These are phyloP conservation scores for Sugiyamaella americana DNA, from an alignment of 805 yeast species.

Conservation along the genomic window DNA sequence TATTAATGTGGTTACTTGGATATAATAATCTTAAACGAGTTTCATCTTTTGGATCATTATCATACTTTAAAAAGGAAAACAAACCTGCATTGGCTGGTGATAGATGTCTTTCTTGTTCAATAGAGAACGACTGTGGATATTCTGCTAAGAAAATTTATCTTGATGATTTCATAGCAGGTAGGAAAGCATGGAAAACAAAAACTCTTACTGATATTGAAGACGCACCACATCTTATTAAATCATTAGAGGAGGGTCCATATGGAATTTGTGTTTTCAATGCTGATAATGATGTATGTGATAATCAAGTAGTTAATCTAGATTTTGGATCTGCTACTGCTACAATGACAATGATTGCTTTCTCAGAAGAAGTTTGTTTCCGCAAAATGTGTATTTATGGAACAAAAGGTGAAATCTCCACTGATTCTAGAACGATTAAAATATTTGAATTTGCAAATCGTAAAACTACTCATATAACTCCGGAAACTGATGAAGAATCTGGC, in stretches of 20 bases:
- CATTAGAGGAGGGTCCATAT: constrained; percentile 21
- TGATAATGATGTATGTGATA: constrained; percentile 26
- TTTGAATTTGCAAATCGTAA: constrained; percentile 21
- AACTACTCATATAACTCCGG: constrained; percentile 11
- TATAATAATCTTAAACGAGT: constrained; percentile 19
- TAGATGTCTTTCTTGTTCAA: constrained; percentile 19
- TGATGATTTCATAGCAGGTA: constrained; percentile 17
- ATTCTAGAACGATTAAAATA: constrained; percentile 19
- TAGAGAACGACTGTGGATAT: constrained; percentile 20
- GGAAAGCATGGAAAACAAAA: constrained; percentile 15
- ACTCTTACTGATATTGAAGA: constrained; percentile 23
- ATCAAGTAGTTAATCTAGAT: constrained; percentile 23
- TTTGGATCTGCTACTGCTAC: constrained; percentile 25
- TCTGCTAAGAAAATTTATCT: constrained; percentile 22
- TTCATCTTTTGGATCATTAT: constrained; percentile 22
- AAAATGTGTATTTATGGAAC: constrained; percentile 24
- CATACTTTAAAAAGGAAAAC: constrained; percentile 20
- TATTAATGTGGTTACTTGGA: constrained; percentile 25
- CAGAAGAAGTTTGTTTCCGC: constrained; percentile 22
- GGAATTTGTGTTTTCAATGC: constrained; percentile 24
- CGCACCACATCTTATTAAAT: constrained; percentile 16
- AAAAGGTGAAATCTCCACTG: constrained; percentile 22
- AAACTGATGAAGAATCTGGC: constrained; percentile 20
- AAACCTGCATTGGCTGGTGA: constrained; percentile 21
- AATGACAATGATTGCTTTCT: constrained; percentile 25